Evolutionary conservation across 2,329 filamentous ascomycete species (phyloP), one percentile per base, ranked within the genome.

Genomic region (Penicillium thymicola): DNA sequence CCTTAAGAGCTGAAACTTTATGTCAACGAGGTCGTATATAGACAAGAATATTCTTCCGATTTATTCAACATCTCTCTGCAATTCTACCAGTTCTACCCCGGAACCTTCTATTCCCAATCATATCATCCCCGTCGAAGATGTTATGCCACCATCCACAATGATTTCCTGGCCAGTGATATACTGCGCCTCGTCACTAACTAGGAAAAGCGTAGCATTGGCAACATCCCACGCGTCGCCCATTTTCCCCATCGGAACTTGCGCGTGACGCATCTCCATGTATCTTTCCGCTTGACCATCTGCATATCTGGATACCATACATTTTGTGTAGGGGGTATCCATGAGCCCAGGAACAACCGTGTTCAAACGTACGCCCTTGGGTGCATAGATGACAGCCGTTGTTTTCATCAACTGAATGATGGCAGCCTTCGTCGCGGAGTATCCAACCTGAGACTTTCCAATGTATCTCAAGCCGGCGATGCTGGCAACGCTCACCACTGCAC

Each of bases 341-440:
- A 85, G 64, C 0, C 82, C 82, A 0, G 83, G 83, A 0, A 84
- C 79, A 0, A 85, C 80, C 0, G 77, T 77, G 60, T 85, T 85
- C 34, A 85, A 21, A 16, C 66, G 38, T 4, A 84, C 75, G 0
- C 76, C 51, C 21, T 62, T 68, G 3, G 51, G 56, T 9, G 66
- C 66, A 59, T 71, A 72, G 0, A 81, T 78, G 1, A 84, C 74
- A 0, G 78, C 78, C 0, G 78, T 82, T 0, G 76, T 71, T 46
- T 78, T 79, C 28, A 78, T 78, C 47, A 82, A 82, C 23, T 81
- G 77, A 55, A 82, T 72, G 1, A 83, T 74, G 0, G 78, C 80
- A 0, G 81, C 81, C 61, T 83, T 83, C 1, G 79, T 71, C 0
- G 79, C 72, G 14, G 78, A 79, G 62, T 85, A 84, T 0, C 78